Base-by-base conservation (phyloP, 2,329 filamentous ascomycete species). In the Alternaria sp. region DNA sequence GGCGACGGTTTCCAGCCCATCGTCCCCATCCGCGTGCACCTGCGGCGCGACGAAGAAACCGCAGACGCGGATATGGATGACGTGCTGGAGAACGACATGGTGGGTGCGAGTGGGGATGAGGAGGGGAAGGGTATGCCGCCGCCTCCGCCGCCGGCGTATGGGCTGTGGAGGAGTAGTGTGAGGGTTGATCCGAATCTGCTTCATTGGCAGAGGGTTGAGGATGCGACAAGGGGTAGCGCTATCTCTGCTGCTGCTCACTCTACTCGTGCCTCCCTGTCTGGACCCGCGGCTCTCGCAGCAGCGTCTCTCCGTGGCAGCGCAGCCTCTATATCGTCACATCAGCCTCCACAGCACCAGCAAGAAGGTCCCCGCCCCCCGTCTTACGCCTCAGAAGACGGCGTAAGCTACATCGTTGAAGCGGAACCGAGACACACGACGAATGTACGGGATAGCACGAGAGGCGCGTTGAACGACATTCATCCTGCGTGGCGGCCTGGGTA, bases 161-260 rank as follows among this genome's bases (percentile, higher is more conserved):
- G 93, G 0, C 82, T 93, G 1, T 96, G 93, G 92, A 85, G 93
- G 56, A 89, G 90, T 78, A 95, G 91, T 73, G 92, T 96, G 0
- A 86, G 92, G 51, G 90, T 93, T 30, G 91, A 97, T 72, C 93
- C 93, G 1, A 88, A 95, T 73, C 84, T 93, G 13, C 84, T 97
- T 25, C 93, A 91, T 76, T 96, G 93, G 93, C 89, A 91, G 78
- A 87, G 90, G 40, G 91, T 76, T 10, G 73, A 77, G 1, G 57
- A 54, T 11, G 32, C 36, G 4, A 30, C 47, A 30, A 30, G 60
- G 10, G 57, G 47, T 2, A 67, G 59, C 1, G 50, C 62, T 13
- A 53, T 65, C 17, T 51, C 26, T 3, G 46, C 52, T 19, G 40
- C 46, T 6, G n/a, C 54, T 15, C 40, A 59, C 15, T 61, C 67